Conservation (phyloP, 2,329 filamentous ascomycete species). For the Alternaria ventricosa region DNA sequence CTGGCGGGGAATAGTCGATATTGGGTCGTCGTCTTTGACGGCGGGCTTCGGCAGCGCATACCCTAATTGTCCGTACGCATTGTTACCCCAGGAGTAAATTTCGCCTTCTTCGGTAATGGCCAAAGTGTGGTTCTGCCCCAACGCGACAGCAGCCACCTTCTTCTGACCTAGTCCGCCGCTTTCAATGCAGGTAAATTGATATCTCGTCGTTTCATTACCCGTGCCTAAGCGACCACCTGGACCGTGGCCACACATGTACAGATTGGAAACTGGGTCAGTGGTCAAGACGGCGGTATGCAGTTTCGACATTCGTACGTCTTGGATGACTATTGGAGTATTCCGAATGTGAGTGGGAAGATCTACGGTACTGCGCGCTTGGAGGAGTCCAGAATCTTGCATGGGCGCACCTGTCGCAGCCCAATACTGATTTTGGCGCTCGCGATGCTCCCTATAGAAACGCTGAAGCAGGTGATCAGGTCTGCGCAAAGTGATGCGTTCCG, state of each 20-base stretch:
- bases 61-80: slow-evolving; percentile 83
- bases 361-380: slow-evolving; percentile 47
- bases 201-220: slow-evolving; percentile 88
- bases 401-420: slow-evolving; percentile 47
- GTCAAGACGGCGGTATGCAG: slow-evolving; percentile 90
- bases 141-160: slow-evolving; percentile 75
- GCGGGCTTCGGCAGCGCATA: slow-evolving; percentile 74
- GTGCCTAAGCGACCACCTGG: slow-evolving; percentile 87
- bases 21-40: slow-evolving; percentile 79
- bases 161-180: slow-evolving; percentile 74
- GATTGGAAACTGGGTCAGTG: slow-evolving; percentile 83
- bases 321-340: slow-evolving; percentile 75
- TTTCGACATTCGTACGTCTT: slow-evolving; percentile 87
- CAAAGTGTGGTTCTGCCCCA: slow-evolving; percentile 91
- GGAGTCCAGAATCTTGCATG: slow-evolving; percentile 25
- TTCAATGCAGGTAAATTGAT: slow-evolving; percentile 83
- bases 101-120: slow-evolving; percentile 87
- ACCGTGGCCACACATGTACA: slow-evolving; percentile 92
- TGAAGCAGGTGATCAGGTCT: slow-evolving; percentile 79
- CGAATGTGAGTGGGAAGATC: slow-evolving; percentile 76
- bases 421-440: slow-evolving; percentile 55
- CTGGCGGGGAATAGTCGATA: slow-evolving; percentile 81
- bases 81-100: slow-evolving; percentile 93
- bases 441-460: slow-evolving; percentile 73
- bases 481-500: slow-evolving; percentile 78